phyloP scores from a whole-genome alignment of 208 protist genomes.

The Wallacemonas sp. region DNA sequence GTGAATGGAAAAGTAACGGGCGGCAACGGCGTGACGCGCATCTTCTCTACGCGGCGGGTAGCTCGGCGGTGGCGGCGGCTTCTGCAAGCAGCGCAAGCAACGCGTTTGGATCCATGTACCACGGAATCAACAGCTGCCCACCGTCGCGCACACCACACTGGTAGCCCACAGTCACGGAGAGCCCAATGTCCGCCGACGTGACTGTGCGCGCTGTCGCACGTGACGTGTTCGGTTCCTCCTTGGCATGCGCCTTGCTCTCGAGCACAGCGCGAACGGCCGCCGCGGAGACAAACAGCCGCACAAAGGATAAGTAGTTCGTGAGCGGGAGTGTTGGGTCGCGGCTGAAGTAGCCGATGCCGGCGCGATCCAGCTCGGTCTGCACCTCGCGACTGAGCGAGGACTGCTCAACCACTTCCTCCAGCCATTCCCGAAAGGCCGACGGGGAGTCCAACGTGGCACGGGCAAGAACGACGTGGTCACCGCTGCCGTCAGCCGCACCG shows the following conservation, averaged over 20 bases:
- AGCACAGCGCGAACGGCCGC: conserved; percentile 52
- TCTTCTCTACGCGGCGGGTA: background rate
- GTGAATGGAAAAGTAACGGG: too few species aligned
- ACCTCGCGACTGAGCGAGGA: conserved; percentile 63
- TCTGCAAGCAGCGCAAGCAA: conserved; percentile 56
- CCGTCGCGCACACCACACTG: conserved; percentile 78
- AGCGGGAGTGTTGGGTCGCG: conserved; percentile 70
- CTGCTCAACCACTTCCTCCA: conserved; percentile 81
- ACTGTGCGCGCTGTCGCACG: conserved; percentile 4
- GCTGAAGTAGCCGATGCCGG: conserved; percentile 68
- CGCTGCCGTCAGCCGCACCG: conserved; percentile 29
- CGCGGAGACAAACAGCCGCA: conserved; percentile 55
- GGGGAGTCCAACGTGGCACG: conserved; percentile 32
- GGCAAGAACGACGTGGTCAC: conserved; percentile 62
- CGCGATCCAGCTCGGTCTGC: conserved; percentile 33
- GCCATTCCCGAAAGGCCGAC: conserved; percentile 50
- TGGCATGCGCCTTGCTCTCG: conserved; percentile 7
- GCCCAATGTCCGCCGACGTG: conserved; percentile 35
- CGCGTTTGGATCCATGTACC: conserved; percentile 71
- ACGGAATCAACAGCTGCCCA: conserved; percentile 72
- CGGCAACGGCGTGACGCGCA: too few species aligned
- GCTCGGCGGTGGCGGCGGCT: background rate
- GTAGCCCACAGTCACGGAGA: conserved; percentile 60
- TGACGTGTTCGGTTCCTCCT: conserved; percentile 9
- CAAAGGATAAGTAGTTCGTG: conserved; percentile 72